A percentile compares a stretch with the other conserved stretches of the same genome.
phyloP scores from a whole-genome alignment of 805 yeast species.

The Kregervanrija delftensis region DNA sequence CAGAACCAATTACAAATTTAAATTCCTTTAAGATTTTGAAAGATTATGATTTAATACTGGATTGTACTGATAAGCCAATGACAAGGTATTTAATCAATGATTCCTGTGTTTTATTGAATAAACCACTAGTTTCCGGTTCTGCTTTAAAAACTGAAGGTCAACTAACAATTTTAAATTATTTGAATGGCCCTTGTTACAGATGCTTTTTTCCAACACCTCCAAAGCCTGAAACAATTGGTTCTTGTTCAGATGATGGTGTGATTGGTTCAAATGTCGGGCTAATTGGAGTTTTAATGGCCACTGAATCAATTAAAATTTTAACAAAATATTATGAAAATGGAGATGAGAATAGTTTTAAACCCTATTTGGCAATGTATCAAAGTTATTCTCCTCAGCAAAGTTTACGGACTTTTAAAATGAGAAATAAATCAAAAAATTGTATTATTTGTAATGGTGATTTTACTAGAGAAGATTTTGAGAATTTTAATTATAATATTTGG shows the following conservation, averaged over 20 bases:
- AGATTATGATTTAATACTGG: conserved; percentile 72
- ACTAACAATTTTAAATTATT: conserved; percentile 64
- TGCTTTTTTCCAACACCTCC: conserved; percentile 93
- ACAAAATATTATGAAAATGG: conserved; percentile 41
- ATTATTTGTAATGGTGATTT: conserved; percentile 52
- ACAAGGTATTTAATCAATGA: conserved; percentile 85
- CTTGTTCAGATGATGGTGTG: conserved; percentile 92
- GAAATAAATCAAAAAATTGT: conserved; percentile 58
- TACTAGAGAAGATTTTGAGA: conserved; percentile 37
- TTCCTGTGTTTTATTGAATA: conserved; percentile 59
- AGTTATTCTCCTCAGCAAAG: conserved; percentile 57
- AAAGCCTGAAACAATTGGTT: conserved; percentile 68
- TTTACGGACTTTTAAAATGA: conserved; percentile 71
- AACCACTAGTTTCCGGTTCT: conserved; percentile 83
- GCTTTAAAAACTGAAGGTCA: conserved; percentile 93
- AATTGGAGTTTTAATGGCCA: conserved; percentile 83
- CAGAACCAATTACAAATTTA: conserved; percentile 39
- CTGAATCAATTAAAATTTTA: conserved; percentile 74
- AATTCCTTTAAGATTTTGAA: conserved; percentile 61
- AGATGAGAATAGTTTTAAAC: conserved; percentile 49
- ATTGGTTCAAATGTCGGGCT: conserved; percentile 95
- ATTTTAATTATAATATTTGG: conserved; percentile 59
- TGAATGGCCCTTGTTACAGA: conserved; percentile 85
- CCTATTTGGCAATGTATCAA: conserved; percentile 61
- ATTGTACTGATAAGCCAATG: conserved; percentile 91